These are phyloP conservation scores for grape (Vitis vinifera) DNA, from an alignment of 164 flowering plant species.

Conservation along the genomic window ASM3070453v1 NC_081820.1:22221501-22222000, in stretches of 20 bases:
- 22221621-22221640: slow-evolving; percentile 37
- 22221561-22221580: neutral
- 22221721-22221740: slow-evolving; percentile 67
- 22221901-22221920: too few relatives aligned
- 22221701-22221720: slow-evolving; percentile 41
- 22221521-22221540: neutral
- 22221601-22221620: neutral
- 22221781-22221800: too few relatives aligned
- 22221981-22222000: too few relatives aligned
- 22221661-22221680: slow-evolving; percentile 25
- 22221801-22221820: too few relatives aligned
- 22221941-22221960: too few relatives aligned
- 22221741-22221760: slow-evolving; percentile 63
- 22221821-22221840: too few relatives aligned
- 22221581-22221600: neutral
- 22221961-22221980: too few relatives aligned
- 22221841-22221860: too few relatives aligned
- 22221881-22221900: too few relatives aligned
- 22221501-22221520: neutral
- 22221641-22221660: slow-evolving; percentile 32
- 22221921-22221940: too few relatives aligned
- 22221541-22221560: neutral
- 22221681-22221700: slow-evolving; percentile 21
- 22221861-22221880: too few relatives aligned
- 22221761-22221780: slow-evolving; percentile 19